Percentiles rank a stretch among this genome's conserved stretches.
Evolutionary conservation across 2,329 filamentous ascomycete species (phyloP).

Genomic region (Trichophaea hybrida): DNA sequence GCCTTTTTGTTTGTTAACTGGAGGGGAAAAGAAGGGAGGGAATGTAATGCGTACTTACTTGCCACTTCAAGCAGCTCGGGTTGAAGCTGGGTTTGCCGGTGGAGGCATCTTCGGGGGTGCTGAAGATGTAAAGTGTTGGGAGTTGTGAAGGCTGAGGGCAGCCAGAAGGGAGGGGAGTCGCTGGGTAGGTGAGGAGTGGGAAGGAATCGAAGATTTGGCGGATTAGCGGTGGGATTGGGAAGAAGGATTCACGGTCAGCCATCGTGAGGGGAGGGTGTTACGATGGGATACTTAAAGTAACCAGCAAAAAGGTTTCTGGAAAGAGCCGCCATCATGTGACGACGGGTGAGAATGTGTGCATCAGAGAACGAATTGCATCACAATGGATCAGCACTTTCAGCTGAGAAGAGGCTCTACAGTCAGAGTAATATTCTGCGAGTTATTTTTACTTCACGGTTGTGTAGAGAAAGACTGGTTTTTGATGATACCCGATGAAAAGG

Average conservation of each 20-base stretch:
- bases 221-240: conserved; percentile 56
- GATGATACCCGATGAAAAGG: too few species aligned
- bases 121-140: conserved; percentile 64
- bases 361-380: too few species aligned
- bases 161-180: conserved; percentile 59
- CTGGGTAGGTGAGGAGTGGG: conserved; percentile 59
- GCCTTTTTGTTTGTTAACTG: conserved; percentile 41
- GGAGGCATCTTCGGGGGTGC: conserved; percentile 46
- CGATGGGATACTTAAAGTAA: too few species aligned
- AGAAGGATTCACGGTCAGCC: conserved; percentile 25
- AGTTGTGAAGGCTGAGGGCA: conserved; percentile 36
- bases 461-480: too few species aligned
- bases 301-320: too few species aligned
- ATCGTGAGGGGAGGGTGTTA: background rate
- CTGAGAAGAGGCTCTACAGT: too few species aligned
- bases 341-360: too few species aligned
- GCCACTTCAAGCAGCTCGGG: conserved; percentile 88
- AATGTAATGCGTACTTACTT: conserved; percentile 44
- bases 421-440: too few species aligned
- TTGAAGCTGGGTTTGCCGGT: conserved; percentile 64
- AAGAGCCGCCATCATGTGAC: too few species aligned
- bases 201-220: conserved; percentile 73
- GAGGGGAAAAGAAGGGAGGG: background rate
- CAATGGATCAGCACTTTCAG: too few species aligned
- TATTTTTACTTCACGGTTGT: too few species aligned